phyloP scores from a whole-genome alignment of 768 basidiomycete genomes.

The Roridomyces roridus region DNA sequence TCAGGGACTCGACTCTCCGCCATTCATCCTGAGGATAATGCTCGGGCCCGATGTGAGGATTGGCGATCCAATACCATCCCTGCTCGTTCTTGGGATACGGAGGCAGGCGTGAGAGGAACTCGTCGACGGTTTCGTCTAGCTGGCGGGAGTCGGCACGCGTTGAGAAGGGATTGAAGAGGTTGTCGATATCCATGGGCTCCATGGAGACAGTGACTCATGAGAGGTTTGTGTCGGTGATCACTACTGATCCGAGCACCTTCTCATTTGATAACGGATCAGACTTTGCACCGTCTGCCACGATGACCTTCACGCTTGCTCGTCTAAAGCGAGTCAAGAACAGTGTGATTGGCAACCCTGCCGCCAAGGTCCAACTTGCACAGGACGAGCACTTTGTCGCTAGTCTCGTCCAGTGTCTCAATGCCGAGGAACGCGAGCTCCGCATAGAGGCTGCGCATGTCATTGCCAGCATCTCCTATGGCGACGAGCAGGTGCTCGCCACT shows the following conservation, averaged over 20 bases:
- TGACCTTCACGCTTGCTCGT: constrained; percentile 33
- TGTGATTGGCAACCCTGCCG: constrained; percentile 81
- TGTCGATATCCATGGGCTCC: constrained; percentile 5
- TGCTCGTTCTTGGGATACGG: neutral
- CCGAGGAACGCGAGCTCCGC: constrained; percentile 52
- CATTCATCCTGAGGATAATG: neutral
- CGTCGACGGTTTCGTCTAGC: constrained; percentile 3
- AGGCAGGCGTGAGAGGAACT: constrained; percentile 2
- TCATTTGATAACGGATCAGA: too few relatives aligned
- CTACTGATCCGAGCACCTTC: too few relatives aligned
- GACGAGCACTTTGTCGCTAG: constrained; percentile 62
- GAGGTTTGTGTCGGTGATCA: too few relatives aligned
- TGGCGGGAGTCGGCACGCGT: constrained; percentile 3
- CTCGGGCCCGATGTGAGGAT: constrained; percentile 1
- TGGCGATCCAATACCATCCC: neutral
- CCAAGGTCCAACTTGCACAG: constrained; percentile 63
- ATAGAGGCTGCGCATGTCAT: constrained; percentile 80
- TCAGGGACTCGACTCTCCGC: neutral
- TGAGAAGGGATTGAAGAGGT: neutral
- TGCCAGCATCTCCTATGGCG: constrained; percentile 72
- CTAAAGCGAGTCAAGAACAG: constrained; percentile 77
- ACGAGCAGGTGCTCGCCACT: constrained; percentile 58
- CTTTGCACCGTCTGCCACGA: neutral
- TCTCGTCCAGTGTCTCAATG: constrained; percentile 68
- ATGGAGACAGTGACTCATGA: too few relatives aligned